phyloP scores from a whole-genome alignment of 129 eudicot species.

The Erigeron canadensis region DNA sequence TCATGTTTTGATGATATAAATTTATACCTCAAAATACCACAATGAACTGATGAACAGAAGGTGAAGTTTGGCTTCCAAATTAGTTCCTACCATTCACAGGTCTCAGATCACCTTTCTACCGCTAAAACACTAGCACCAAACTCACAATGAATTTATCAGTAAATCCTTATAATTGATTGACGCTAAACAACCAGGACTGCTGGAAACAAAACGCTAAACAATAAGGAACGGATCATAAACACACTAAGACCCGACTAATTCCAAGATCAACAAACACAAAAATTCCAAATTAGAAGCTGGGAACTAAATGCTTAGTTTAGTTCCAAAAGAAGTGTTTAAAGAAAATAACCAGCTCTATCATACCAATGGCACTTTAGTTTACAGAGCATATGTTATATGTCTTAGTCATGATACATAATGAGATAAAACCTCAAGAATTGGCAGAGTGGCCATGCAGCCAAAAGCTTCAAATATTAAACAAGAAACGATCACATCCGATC shows the following conservation, averaged over 20 bases:
- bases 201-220: neutral
- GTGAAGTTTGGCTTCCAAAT: neutral
- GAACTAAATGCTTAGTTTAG: neutral
- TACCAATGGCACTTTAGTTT: neutral
- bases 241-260: too few relatives aligned
- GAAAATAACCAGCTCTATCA: neutral
- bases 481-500: constrained; percentile 4
- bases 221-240: too few relatives aligned
- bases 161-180: neutral
- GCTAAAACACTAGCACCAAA: neutral
- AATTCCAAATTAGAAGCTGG: neutral
- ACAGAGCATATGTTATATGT: neutral
- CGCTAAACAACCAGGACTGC: neutral
- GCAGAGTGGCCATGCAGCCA: constrained; percentile 22
- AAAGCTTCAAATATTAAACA: neutral
- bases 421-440: neutral
- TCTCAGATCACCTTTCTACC: neutral
- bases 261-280: neutral
- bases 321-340: neutral
- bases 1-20: neutral
- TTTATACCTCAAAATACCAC: neutral
- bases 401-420: neutral
- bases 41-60: neutral
- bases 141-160: neutral
- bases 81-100: neutral